Base-by-base conservation (phyloP, 306 rosid genomes). In the Corylus heterophylla region DNA sequence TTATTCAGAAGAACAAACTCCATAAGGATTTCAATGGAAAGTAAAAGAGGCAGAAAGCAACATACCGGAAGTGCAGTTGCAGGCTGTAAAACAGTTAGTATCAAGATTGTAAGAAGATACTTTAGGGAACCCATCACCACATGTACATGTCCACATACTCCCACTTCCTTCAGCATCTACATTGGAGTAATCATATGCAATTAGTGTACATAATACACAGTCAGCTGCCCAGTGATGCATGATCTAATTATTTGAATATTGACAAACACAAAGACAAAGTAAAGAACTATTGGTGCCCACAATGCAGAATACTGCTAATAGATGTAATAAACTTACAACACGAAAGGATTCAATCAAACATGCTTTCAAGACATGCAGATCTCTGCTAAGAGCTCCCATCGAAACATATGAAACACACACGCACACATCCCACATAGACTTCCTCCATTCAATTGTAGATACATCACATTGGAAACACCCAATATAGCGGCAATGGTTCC, bases 61-160 rank as follows among this genome's bases (percentile, higher is more conserved):
- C 39, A 81, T 90, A 95, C 99, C 99, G 80, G 83, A 91, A 69
- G 87, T 80, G 84, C 98, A 95, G 80, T 88, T 91, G 91, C 99
- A 95, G 85, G 93, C 88, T n/a, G 85, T 62, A 83, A 93, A 95
- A 82, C 97, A 95, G 70, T 78, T 72, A n/a, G 86, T 64, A 78
- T 84, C 79, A 74, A 76, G 86, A 72, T 59, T 75, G 64, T 77
- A 84, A 73, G 87, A 87, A 74, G 85, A 86, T 69, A 95, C 93
- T 81, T 90, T 84, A n/a, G 98, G 99, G 73, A 91, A 84, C 22
- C 90, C 92, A 51, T 87, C 81, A 44, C 88, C 82, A 73, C 99
- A 95, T 69, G 79, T 56, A 79, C 99, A 95, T 59, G 90, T 91
- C 99, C 99, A 93, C 69, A 66, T 72, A 76, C 78, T 74, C 74